Base-by-base conservation (phyloP, 345 rosid species). In the Corchorus capsularis region DNA sequence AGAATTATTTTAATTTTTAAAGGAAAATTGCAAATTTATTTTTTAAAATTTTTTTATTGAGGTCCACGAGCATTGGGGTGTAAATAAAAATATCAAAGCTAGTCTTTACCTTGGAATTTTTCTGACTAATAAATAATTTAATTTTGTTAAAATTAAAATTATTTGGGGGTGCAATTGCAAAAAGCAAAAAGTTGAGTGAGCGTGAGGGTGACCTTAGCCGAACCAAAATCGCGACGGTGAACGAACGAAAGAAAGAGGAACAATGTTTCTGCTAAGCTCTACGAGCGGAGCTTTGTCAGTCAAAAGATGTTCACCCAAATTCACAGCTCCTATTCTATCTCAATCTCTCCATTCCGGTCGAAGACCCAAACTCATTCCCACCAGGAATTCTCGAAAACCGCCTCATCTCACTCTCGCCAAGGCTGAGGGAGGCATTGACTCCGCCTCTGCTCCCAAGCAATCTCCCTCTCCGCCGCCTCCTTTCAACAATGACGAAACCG, bases 381-480 rank as follows among this genome's bases (percentile, higher is more conserved):
- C 73, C 11, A 60, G 61, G 13, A 63, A 19, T 47, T 49, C 70
- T 72, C 65, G 39, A 61, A 82, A 61, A 55, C 77, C 75, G 63
- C 71, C 82, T n/a, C 67, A 61, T 73, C 85, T 87, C 79, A 55
- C 87, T 75, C 61, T 87, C 62, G 88, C 94, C 15, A 94, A 83
- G 75, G 77, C 95, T 16, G 94, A 91, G 37, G 94, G 91, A 52
- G 84, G 80, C 68, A 65, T 83, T 19, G 91, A 91, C 52, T 73
- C 94, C 0, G 62, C 74, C 74, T 67, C 91, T 10, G 82, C 90
- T 2, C 71, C 89, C 70, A 84, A 77, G 17, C 81, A 72, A 20
- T 52, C 87, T 39, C 54, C 68, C 63, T 37, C 84, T 66, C 37
- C 85, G 3, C 75, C 87, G 63, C 61, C 79, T 56, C 75, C 89